Evolutionary conservation across 805 yeast species (phyloP), one percentile per base, ranked within the genome.

Genomic region (Metschnikowia bowlesiae): DNA sequence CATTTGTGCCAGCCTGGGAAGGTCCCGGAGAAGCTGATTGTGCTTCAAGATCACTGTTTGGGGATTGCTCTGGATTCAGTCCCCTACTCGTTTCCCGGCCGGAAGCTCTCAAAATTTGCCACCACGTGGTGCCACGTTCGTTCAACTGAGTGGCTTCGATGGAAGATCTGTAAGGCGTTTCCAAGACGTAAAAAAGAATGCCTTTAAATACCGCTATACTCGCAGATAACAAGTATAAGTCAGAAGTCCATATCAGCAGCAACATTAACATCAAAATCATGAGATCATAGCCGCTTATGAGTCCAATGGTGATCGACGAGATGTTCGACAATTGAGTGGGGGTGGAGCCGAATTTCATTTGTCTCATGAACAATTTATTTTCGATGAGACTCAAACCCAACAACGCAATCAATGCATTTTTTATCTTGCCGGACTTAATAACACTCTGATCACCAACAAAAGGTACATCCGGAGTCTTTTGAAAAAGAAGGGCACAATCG

Each of bases 311-410:
- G 6, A 57, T 53, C 26, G 59, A 57, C 8, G 95, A 84, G 7
- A 91, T 77, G 47, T 84, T 78, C 4, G 91, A 82, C 31, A 87
- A 76, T 5, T 86, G 82, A 0, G 96, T 88, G 1, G 96, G 96
- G 0, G 96, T 87, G 56, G 78, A 81, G 2, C 87, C 78, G 32
- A 73, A 68, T 50, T 83, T 80, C 81, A 88, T 85, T 63, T 90
- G 97, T 46, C 80, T 68, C 47, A 87, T 70, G 40, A 85, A 68
- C 8, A 87, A 61, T 55, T 77, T 68, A 3, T 85, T 75, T 61
- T 88, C 89, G 0, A 59, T 9, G 8, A 67, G 50, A 1, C 79
- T 64, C 41, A 85, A 63, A 6, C 82, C 53, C 2, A 75, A 52
- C 13, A 80, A 66, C 0, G 81, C 81, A 8, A 70, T 53, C 16